Base-by-base conservation (phyloP, 1,284 basidiomycete species). In the Microbotryum lychnidis-dioicae region DNA sequence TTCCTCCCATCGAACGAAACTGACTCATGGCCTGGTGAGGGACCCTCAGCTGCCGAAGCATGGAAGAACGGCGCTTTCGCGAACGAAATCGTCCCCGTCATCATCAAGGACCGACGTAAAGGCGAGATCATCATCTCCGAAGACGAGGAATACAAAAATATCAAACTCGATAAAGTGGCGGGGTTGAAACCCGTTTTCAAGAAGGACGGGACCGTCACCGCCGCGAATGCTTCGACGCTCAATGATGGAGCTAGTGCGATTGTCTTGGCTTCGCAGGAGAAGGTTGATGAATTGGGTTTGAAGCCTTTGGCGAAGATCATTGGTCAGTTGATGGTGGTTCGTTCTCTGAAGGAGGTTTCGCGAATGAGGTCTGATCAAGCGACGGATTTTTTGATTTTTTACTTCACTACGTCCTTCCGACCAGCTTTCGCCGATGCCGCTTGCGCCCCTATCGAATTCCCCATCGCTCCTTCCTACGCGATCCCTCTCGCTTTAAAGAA, bases 371-470 rank as follows among this genome's bases (percentile, higher is more conserved):
- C 69, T 65, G 16, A 75, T 75, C 63, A 67, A 68, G 27, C 45
- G 61, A 70, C 57, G 45, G 23, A 2, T 71, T 70, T 25, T 25
- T 25, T 25, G 3, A 25, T 25, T 25, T 25, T 4, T 20, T 71
- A 70, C 21, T 68, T 68, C 21, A 56, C 64, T 31, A 67, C 70
- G 33, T 72, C 27, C 67, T 14, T 69, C 69, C 58, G 71, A 73
- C 73, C 73, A 94, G 91, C 91, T 6, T 97, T 89, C 77, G 91
- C 94, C 62, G 94, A 98, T 78, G 91, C 89, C 66, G 94, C 94
- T 72, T 86, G 91, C 69, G 90, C 89, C 47, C 94, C 94, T 46
- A 88, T 97, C 70, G 91, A 97, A 77, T 98, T 98, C 84, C 92
- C 94, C 50, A 83, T 84, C 68, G 94, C 94, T 44, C 94, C 94